Evolutionary conservation across 2,329 filamentous ascomycete species (phyloP), one percentile per base, ranked within the genome.

Genomic region (Monilinia aucupariae): DNA sequence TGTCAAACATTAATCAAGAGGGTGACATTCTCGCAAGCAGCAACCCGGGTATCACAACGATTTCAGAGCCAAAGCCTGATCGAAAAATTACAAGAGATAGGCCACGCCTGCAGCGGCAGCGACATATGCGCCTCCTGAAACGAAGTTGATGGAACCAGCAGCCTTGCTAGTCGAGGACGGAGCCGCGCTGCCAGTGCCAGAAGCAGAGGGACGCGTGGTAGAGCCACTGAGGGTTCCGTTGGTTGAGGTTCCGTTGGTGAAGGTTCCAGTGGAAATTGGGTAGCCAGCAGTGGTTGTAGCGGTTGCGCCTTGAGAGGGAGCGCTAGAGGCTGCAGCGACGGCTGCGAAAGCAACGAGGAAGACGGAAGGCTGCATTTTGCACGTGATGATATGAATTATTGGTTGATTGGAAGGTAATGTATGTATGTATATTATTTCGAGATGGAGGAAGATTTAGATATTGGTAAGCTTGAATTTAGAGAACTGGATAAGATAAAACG

Each of bases 321-420:
- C 61, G n/a, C 64, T 65, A 25, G 64, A 60, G 48, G 67, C 67
- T 30, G 60, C 39, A 17, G 64, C 66, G 48, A 66, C 5, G 34
- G 61, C 61, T 39, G 64, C 64, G 41, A 68, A 62, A 45, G 63
- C 59, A 60, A 66, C 25, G 51, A 66, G 25, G 37, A 65, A 32
- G 51, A 67, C 25, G 39, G 64, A 63, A 32, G 55, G 50, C 41
- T 62, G 54, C 66, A 68, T 68, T 55, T 64, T 66, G 45, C 20
- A 45, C 15, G 34, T 30, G 53, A 49, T 37, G 41, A 34, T 53
- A n/a, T 56, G 27, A 27, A 22, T 62, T 56, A 43, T 22, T 32
- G 32, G 32, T 49, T 12, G 3, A 30, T 30, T 30, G 20, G 22
- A 39, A 49, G 34, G 22, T 47, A 37, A 25, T 25, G 25, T 47